Evolutionary conservation across 495 filamentous ascomycete species (phyloP).

Genomic region (Xeromyces bisporus): DNA sequence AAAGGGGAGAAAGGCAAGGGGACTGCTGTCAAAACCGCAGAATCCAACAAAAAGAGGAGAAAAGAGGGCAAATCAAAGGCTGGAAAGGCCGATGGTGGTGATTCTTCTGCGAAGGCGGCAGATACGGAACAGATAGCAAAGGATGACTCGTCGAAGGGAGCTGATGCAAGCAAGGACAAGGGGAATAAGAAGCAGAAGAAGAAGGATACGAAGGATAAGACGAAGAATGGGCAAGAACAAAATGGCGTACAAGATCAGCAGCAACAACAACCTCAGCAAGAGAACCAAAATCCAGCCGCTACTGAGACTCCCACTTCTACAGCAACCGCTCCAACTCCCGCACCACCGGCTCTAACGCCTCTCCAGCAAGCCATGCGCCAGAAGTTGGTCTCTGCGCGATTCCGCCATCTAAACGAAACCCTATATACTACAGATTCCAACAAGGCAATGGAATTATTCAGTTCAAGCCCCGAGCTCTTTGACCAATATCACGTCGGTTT

Average conservation of each 20-base stretch:
- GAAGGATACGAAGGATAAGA: slow-evolving; percentile 22
- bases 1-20: slow-evolving; percentile 12
- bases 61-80: slow-evolving; percentile 10
- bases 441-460: slow-evolving; percentile 63
- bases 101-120: slow-evolving; percentile 5
- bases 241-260: slow-evolving; percentile 14
- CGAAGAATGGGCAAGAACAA: no score
- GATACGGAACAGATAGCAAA: slow-evolving; percentile 7
- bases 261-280: slow-evolving; percentile 8
- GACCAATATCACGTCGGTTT: slow-evolving; percentile 89
- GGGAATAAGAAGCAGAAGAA: slow-evolving; percentile 22
- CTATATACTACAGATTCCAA: slow-evolving; percentile 82
- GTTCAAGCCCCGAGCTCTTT: slow-evolving; percentile 72
- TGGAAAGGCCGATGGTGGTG: slow-evolving; percentile 1
- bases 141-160: not conserved
- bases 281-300: slow-evolving; percentile 5
- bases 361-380: slow-evolving; percentile 84
- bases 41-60: slow-evolving; percentile 31
- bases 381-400: slow-evolving; percentile 84
- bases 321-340: slow-evolving; percentile 12
- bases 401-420: slow-evolving; percentile 91
- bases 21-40: slow-evolving; percentile 5
- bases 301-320: slow-evolving; percentile 9
- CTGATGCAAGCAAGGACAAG: slow-evolving; percentile 6
- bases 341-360: slow-evolving; percentile 49